Evolutionary conservation across 371 early-diverging fungal species (phyloP).

Genomic region (Thermomucor indicae-seudaticae): DNA sequence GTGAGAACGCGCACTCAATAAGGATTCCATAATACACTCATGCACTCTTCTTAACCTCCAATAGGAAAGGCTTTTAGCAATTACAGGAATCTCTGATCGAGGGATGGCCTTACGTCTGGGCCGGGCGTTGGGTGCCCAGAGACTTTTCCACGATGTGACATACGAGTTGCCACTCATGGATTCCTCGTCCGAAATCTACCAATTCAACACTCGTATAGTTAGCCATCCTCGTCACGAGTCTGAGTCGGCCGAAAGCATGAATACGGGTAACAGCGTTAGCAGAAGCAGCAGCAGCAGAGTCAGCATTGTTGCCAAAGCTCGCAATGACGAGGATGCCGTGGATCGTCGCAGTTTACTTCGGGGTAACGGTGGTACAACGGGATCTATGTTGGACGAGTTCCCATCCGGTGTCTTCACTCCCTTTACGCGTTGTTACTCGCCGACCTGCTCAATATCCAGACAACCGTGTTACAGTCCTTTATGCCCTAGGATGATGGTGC

Average conservation of each 20-base stretch:
- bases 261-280: slow-evolving; percentile 1
- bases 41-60: not conserved
- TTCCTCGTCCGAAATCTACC: slow-evolving; percentile 66
- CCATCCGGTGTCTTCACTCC: slow-evolving; percentile 82
- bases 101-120: slow-evolving; percentile 74
- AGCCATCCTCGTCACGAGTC: slow-evolving; percentile 6
- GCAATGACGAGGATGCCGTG: not conserved
- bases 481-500: slow-evolving; percentile 55
- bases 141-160: slow-evolving; percentile 78
- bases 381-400: slow-evolving; percentile 14
- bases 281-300: slow-evolving; percentile 3
- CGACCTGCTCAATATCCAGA: slow-evolving; percentile 67
- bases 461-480: slow-evolving; percentile 80
- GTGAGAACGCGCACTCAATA: slow-evolving; percentile 9
- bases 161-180: slow-evolving; percentile 72
- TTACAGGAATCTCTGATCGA: slow-evolving; percentile 72
- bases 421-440: slow-evolving; percentile 86
- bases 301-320: not conserved
- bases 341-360: slow-evolving; percentile 22
- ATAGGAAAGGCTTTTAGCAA: slow-evolving; percentile 14
- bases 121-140: slow-evolving; percentile 72
- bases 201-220: slow-evolving; percentile 51
- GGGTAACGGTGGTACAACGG: too few species aligned
- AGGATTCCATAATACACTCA: not conserved
- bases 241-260: slow-evolving; percentile 10